These are phyloP conservation scores for Zasmidium citrigriseum DNA, from an alignment of 2,329 filamentous ascomycete species.

Conservation along the genomic window DNA sequence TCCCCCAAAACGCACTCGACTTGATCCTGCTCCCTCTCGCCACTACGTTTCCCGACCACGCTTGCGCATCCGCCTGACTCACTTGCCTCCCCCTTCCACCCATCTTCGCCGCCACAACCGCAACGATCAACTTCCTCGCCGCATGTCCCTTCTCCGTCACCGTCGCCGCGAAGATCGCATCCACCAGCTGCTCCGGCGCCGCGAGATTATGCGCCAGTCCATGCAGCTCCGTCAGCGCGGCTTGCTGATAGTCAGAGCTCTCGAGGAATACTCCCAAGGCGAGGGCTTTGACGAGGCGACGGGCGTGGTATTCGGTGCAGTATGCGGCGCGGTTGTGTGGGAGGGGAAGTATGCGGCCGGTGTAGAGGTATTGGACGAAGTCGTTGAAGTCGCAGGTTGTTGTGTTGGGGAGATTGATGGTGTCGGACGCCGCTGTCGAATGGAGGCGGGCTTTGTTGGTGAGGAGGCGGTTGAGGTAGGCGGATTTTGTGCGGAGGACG, in stretches of 20 bases:
- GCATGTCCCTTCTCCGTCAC: background rate
- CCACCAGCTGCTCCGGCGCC: background rate
- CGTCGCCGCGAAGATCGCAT: background rate
- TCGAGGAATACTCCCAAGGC: background rate
- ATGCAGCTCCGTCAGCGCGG: background rate
- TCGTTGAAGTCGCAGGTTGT: background rate
- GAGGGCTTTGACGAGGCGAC: background rate
- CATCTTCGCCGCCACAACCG: background rate
- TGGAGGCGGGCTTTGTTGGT: background rate
- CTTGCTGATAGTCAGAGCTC: background rate
- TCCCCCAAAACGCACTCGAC: background rate
- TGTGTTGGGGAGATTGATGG: background rate
- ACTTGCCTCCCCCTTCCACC: too few species aligned
- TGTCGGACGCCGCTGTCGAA: background rate
- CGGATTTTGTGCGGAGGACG: background rate
- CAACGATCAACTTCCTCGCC: conserved; percentile 1
- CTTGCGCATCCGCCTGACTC: too few species aligned
- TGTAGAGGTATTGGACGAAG: background rate
- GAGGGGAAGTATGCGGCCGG: background rate
- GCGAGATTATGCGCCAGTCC: background rate
- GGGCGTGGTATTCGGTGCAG: background rate
- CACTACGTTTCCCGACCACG: too few species aligned
- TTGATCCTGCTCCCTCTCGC: background rate
- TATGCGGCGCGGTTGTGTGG: background rate
- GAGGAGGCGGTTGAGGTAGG: background rate